These are phyloP conservation scores for Sporothrix humicola DNA, from an alignment of 2,329 filamentous ascomycete genomes.

Conservation along the genomic window DNA sequence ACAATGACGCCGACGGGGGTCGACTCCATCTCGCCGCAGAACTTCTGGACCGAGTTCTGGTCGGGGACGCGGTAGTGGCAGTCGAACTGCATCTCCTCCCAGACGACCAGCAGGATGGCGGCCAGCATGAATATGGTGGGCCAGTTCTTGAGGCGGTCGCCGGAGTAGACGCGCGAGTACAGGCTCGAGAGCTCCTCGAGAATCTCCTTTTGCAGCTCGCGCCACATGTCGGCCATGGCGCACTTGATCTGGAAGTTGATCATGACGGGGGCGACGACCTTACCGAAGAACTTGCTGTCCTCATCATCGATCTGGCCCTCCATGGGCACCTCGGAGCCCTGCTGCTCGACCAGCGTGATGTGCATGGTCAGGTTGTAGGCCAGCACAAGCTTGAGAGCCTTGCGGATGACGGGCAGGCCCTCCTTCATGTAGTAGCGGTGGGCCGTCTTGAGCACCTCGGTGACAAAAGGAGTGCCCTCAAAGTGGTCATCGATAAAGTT, in stretches of 20 bases:
- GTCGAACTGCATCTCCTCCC: conserved; percentile 99
- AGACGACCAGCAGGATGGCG: conserved; percentile 88
- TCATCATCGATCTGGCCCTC: conserved; percentile 85
- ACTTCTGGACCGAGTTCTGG: conserved; percentile 83
- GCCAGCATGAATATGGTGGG: conserved; percentile 98
- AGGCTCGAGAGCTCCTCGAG: conserved; percentile 89
- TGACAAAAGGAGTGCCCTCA: conserved; percentile 92
- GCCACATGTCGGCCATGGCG: conserved; percentile 97
- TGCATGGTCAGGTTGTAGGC: conserved; percentile 96
- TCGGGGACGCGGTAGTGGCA: conserved; percentile 94
- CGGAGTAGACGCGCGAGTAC: conserved; percentile 97
- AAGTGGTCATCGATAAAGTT: conserved; percentile 96
- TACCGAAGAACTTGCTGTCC: conserved; percentile 85
- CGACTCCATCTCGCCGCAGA: conserved; percentile 95
- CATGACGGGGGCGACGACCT: conserved; percentile 94
- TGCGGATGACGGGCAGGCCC: conserved; percentile 86
- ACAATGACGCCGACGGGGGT: conserved; percentile 96
- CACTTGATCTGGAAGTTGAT: conserved; percentile 99
- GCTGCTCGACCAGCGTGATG: conserved; percentile 90
- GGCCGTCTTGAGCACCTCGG: conserved; percentile 93
- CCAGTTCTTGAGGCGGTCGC: conserved; percentile 98
- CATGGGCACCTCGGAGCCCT: conserved; percentile 77
- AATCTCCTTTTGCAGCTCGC: conserved; percentile 93
- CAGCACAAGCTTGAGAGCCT: conserved; percentile 91
- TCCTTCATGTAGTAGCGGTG: conserved; percentile 92